phyloP scores from a whole-genome alignment of 1,284 basidiomycete species.

The Abortiporus biennis region DNA sequence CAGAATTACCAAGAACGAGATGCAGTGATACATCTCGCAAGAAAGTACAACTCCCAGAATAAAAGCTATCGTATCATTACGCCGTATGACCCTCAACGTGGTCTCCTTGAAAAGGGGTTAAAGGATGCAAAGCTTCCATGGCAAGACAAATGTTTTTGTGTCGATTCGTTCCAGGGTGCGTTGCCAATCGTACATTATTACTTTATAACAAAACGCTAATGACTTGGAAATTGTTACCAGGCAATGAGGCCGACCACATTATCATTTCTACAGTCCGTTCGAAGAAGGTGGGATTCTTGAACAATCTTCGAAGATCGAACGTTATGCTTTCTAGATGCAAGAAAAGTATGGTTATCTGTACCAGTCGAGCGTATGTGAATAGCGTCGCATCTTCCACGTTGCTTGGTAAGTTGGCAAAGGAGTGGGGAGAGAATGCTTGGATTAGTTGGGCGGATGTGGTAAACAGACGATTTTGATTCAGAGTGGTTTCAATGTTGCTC shows the following conservation, averaged over 20 bases:
- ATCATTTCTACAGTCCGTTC: conserved; percentile 40
- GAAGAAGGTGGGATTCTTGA: conserved; percentile 34
- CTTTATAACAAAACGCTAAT: too few species aligned
- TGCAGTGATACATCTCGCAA: conserved; percentile 31
- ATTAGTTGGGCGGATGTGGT: too few species aligned
- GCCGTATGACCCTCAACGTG: conserved; percentile 41
- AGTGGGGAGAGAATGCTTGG: conserved; percentile 1
- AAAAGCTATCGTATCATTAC: conserved; percentile 37
- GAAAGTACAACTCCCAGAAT: conserved; percentile 25
- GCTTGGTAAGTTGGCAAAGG: conserved; percentile 4
- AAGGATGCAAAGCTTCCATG: conserved; percentile 27
- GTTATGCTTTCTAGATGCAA: conserved; percentile 43
- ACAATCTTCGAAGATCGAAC: conserved; percentile 33
- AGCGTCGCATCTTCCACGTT: conserved; percentile 5
- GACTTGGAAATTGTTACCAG: conserved; percentile 16
- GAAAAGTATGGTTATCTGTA: conserved; percentile 36
- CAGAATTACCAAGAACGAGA: conserved; percentile 21
- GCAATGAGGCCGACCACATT: conserved; percentile 38
- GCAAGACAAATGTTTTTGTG: conserved; percentile 33
- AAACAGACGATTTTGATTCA: too few species aligned
- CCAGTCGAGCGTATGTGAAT: conserved; percentile 14
- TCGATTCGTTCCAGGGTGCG: conserved; percentile 46
- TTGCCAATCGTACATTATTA: conserved; percentile 5
- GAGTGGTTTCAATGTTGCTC: too few species aligned
- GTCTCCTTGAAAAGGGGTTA: conserved; percentile 27